Evolutionary conservation across 2,329 filamentous ascomycete genomes (phyloP).

Genomic region (Colletotrichum higginsianum): DNA sequence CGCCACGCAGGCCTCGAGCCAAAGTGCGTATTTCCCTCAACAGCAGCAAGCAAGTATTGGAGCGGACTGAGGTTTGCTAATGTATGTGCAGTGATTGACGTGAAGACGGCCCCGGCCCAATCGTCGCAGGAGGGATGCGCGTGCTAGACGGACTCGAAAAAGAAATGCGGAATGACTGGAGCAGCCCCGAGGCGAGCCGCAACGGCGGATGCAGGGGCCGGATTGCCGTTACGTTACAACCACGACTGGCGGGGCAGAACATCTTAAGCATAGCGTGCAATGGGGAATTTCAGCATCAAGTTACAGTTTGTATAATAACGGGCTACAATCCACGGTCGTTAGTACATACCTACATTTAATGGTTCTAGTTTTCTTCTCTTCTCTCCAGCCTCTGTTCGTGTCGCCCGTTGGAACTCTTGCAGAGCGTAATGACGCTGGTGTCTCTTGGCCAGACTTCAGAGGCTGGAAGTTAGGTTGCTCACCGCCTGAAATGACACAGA

Average conservation of each 20-base stretch:
- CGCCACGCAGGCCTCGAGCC: conserved; percentile 78
- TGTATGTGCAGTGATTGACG: conserved; percentile 82
- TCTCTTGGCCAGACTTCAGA: neutral
- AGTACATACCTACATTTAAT: conserved; percentile 43
- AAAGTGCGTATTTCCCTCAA: conserved; percentile 73
- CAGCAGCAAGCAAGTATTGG: neutral
- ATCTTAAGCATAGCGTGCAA: conserved; percentile 51
- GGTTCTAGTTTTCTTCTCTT: conserved; percentile 23
- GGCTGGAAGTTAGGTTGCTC: conserved; percentile 9
- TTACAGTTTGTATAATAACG: conserved; percentile 45
- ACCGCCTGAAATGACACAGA: conserved; percentile 23
- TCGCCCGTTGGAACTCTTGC: neutral
- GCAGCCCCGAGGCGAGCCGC: conserved; percentile 41
- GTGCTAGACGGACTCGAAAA: conserved; percentile 61
- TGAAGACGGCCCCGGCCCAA: conserved; percentile 83
- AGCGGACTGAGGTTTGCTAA: conserved; percentile 46
- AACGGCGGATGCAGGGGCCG: conserved; percentile 24
- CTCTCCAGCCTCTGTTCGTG: neutral
- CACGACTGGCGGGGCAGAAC: conserved; percentile 41
- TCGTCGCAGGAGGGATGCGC: conserved; percentile 81
- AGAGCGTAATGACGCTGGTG: neutral
- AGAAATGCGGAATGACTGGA: conserved; percentile 18
- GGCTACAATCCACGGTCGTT: conserved; percentile 44
- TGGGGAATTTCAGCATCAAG: conserved; percentile 46
- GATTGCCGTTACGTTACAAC: conserved; percentile 39